phyloP scores from a whole-genome alignment of 805 yeast genomes.

The Clavispora santaluciae region DNA sequence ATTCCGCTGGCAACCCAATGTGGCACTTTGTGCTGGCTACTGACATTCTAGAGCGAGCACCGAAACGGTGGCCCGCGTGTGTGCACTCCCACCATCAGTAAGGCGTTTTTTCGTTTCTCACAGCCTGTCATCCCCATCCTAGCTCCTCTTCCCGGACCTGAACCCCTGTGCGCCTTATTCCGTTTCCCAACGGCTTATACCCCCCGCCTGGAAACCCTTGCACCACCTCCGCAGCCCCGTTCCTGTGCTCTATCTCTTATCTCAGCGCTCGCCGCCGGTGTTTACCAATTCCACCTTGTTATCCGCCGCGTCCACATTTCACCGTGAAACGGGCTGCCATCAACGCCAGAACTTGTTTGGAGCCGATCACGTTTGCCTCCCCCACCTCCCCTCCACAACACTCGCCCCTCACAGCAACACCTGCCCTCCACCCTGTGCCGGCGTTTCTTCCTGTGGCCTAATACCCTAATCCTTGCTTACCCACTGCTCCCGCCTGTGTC shows the following conservation, averaged over 20 bases:
- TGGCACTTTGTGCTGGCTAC: neutral
- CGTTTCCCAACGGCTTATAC: too few relatives aligned
- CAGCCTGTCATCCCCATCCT: neutral
- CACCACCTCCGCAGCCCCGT: neutral
- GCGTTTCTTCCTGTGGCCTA: too few relatives aligned
- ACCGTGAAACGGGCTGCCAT: neutral
- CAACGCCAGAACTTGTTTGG: neutral
- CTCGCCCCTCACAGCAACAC: too few relatives aligned
- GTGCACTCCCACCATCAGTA: conserved; percentile 1
- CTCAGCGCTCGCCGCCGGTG: neutral
- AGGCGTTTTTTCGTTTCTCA: conserved; percentile 1
- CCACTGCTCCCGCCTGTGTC: neutral
- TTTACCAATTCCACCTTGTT: neutral
- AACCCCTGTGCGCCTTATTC: neutral
- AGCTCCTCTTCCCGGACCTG: neutral
- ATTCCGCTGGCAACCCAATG: neutral
- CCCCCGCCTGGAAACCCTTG: too few relatives aligned
- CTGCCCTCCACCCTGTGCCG: too few relatives aligned
- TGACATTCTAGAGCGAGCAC: neutral
- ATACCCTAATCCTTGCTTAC: too few relatives aligned
- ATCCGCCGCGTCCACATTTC: neutral
- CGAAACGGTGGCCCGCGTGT: conserved; percentile 1
- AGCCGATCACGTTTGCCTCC: neutral
- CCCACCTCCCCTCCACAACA: too few relatives aligned
- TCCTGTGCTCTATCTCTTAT: neutral